phyloP scores from a whole-genome alignment of 441 rosid genomes.

The Adansonia gregorii region DNA sequence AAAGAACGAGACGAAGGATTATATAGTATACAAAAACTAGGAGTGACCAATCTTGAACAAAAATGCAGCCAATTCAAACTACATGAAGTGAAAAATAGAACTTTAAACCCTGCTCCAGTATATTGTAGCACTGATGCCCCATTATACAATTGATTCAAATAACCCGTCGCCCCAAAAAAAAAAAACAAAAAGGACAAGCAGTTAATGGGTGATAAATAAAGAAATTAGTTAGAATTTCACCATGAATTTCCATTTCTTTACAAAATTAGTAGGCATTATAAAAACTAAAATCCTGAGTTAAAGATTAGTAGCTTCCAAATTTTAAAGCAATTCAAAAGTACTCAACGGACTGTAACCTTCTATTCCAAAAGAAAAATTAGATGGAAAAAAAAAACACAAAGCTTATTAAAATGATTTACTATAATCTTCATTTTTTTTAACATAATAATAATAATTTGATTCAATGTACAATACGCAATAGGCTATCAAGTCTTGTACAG shows the following conservation, averaged over 20 bases:
- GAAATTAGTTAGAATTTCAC: background rate
- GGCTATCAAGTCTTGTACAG: too few relatives aligned
- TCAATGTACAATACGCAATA: too few relatives aligned
- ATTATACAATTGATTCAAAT: background rate
- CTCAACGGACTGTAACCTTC: background rate
- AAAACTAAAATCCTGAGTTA: background rate
- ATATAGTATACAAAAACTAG: constrained; percentile 2
- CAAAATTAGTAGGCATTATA: background rate
- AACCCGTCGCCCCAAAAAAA: too few relatives aligned
- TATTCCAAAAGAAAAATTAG: background rate
- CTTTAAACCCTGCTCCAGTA: background rate
- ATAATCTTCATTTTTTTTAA: background rate
- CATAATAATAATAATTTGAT: background rate
- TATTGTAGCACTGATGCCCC: background rate
- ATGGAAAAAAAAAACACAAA: background rate
- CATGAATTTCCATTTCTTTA: background rate
- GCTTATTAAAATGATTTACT: background rate
- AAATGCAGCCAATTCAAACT: background rate
- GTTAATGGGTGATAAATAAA: background rate
- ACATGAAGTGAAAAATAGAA: background rate
- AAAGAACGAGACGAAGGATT: background rate
- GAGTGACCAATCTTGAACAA: constrained; percentile 14
- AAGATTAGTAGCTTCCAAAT: background rate
- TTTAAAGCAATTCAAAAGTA: constrained; percentile 12
- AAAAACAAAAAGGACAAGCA: background rate